Conservation (phyloP, 208 protist species). For the Leishmania guyanensis region DNA sequence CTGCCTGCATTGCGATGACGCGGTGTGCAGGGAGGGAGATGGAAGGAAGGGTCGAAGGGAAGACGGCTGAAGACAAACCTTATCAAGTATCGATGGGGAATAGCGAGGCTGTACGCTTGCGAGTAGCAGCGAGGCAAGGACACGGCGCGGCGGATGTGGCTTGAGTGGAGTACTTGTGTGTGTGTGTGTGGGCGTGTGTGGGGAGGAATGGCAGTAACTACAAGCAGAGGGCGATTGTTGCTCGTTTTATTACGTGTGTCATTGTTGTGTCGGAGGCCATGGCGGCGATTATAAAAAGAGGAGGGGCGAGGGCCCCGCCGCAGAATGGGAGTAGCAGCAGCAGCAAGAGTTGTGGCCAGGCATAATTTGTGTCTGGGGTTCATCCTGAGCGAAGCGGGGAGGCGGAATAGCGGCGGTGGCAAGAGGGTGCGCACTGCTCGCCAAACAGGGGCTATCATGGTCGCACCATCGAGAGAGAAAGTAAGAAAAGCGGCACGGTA, state of each 20-base stretch:
- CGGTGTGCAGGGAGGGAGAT: not conserved
- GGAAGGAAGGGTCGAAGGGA: conserved; percentile 5
- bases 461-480: not conserved
- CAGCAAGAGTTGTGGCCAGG: not conserved
- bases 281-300: not conserved
- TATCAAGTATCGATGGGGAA: not conserved
- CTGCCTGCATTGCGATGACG: conserved; percentile 54
- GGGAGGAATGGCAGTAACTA: not conserved
- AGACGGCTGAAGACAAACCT: not conserved
- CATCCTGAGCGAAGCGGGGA: not conserved
- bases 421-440: not conserved
- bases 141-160: not conserved
- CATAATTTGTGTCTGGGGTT: not conserved
- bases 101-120: no score
- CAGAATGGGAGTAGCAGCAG: not conserved
- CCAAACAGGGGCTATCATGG: not conserved
- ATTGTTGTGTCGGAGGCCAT: not conserved
- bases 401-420: not conserved
- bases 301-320: not conserved
- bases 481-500: not conserved
- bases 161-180: not conserved
- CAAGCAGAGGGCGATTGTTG: not conserved
- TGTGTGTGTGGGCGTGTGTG: not conserved
- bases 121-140: not conserved
- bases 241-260: not conserved